Conservation (phyloP, 208 protist genomes). For the Acanthamoeba castellanii region DNA sequence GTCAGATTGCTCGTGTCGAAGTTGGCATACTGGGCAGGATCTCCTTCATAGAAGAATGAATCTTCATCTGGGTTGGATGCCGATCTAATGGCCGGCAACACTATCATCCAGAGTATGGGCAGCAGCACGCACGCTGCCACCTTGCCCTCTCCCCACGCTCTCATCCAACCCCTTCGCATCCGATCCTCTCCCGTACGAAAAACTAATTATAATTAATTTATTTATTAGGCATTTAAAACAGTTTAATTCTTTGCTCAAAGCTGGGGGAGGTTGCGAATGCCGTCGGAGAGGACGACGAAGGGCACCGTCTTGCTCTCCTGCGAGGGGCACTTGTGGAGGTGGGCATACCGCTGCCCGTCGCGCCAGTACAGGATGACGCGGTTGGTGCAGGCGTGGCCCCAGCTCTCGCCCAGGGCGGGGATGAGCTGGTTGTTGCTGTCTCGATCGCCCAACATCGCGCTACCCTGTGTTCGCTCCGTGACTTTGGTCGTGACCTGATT, state of each 20-base stretch:
- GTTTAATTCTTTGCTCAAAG: too few relatives aligned
- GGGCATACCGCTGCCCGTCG: slow-evolving; percentile 52
- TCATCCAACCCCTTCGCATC: neutral
- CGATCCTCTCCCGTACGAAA: neutral
- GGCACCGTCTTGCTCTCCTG: slow-evolving; percentile 64
- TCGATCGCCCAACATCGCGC: neutral
- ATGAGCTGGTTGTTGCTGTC: slow-evolving; percentile 74
- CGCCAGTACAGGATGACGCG: slow-evolving; percentile 82
- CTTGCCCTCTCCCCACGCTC: neutral
- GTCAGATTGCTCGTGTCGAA: slow-evolving; percentile 14
- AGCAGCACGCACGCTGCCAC: neutral
- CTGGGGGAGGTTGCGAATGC: slow-evolving; percentile 47
- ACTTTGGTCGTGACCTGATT: slow-evolving; percentile 88
- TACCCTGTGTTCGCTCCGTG: neutral
- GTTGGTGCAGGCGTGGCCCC: slow-evolving; percentile 83
- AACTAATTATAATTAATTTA: too few relatives aligned
- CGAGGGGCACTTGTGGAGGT: slow-evolving; percentile 73
- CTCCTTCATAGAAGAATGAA: too few relatives aligned
- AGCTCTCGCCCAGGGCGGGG: slow-evolving; percentile 85
- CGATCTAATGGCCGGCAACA: neutral
- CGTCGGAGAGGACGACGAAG: slow-evolving; percentile 46
- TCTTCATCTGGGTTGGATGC: too few relatives aligned
- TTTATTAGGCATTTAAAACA: too few relatives aligned
- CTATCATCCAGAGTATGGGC: neutral
- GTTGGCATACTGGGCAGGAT: neutral